These are phyloP conservation scores for Cystobasidiopsis lactophilus DNA, from an alignment of 768 basidiomycete genomes.

Conservation along the genomic window DNA sequence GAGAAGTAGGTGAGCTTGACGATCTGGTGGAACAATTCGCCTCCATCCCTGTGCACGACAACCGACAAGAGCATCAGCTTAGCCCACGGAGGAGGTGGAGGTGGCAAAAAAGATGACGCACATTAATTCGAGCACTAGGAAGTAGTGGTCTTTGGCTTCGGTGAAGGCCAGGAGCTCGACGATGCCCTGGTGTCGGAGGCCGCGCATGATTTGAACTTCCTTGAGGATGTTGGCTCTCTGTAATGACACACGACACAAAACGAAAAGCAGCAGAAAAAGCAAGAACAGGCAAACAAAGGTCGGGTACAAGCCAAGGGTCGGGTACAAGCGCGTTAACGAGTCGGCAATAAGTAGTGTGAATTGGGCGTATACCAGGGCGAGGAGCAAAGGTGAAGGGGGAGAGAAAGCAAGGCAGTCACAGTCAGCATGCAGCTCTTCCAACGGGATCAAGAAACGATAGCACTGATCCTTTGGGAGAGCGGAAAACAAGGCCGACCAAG, in stretches of 20 bases:
- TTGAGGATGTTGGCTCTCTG: slow-evolving; percentile 96
- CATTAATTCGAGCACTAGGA: slow-evolving; percentile 73
- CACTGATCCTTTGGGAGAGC: no score
- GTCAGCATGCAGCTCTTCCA: background rate
- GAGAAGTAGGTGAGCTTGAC: slow-evolving; percentile 98
- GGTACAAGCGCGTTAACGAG: background rate
- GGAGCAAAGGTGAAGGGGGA: background rate
- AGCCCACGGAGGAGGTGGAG: background rate
- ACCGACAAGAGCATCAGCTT: background rate
- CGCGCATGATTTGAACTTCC: slow-evolving; percentile 99
- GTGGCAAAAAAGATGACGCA: slow-evolving; percentile 15
- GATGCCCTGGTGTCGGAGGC: slow-evolving; percentile 71
- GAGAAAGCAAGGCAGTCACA: background rate
- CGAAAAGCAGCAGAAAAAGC: slow-evolving; percentile 16
- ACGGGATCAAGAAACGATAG: no score
- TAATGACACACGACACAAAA: slow-evolving; percentile 12
- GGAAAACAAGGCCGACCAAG: no score
- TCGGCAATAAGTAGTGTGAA: no score
- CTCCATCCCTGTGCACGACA: slow-evolving; percentile 95
- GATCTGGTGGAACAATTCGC: slow-evolving; percentile 95
- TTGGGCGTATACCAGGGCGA: no score
- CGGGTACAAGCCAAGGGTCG: background rate
- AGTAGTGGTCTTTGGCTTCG: slow-evolving; percentile 82
- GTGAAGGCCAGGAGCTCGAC: slow-evolving; percentile 79
- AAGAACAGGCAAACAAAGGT: slow-evolving; percentile 4